Evolutionary conservation across 352 stramenopile genomes (phyloP).

Genomic region (Thalassiosira ordinaria): DNA sequence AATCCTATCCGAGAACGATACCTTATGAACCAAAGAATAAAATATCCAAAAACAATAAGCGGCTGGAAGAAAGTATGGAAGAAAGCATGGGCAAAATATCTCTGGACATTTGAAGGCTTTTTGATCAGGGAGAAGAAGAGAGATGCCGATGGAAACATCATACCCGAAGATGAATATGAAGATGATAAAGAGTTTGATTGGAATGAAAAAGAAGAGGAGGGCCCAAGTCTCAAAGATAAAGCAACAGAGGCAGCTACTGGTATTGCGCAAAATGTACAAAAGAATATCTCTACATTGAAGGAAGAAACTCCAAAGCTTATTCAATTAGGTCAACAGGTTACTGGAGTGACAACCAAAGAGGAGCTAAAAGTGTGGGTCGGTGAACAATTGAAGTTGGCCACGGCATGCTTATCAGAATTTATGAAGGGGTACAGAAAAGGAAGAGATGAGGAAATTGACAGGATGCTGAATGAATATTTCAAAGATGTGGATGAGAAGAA

Average conservation of each 20-base stretch:
- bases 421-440: slow-evolving; percentile 80
- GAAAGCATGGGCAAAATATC: slow-evolving; percentile 36
- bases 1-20: slow-evolving; percentile 40
- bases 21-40: slow-evolving; percentile 16
- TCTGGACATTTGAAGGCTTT: slow-evolving; percentile 48
- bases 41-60: slow-evolving; percentile 41
- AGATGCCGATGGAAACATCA: slow-evolving; percentile 43
- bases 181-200: too few species aligned
- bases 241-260: slow-evolving; percentile 28
- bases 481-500: slow-evolving; percentile 61
- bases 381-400: slow-evolving; percentile 71
- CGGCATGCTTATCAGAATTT: slow-evolving; percentile 72
- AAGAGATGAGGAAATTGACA: slow-evolving; percentile 79
- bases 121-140: slow-evolving; percentile 34
- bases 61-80: slow-evolving; percentile 40
- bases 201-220: slow-evolving; percentile 12
- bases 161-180: slow-evolving; percentile 19
- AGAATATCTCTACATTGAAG: slow-evolving; percentile 63
- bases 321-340: slow-evolving; percentile 62
- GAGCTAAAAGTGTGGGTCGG: slow-evolving; percentile 63
- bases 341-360: slow-evolving; percentile 68
- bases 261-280: slow-evolving; percentile 66
- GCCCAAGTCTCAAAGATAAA: slow-evolving; percentile 21
- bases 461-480: slow-evolving; percentile 83
- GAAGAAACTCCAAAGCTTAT: slow-evolving; percentile 54